Base-by-base conservation (phyloP, 2,329 filamentous ascomycete species). In the Xylaria sp. region DNA sequence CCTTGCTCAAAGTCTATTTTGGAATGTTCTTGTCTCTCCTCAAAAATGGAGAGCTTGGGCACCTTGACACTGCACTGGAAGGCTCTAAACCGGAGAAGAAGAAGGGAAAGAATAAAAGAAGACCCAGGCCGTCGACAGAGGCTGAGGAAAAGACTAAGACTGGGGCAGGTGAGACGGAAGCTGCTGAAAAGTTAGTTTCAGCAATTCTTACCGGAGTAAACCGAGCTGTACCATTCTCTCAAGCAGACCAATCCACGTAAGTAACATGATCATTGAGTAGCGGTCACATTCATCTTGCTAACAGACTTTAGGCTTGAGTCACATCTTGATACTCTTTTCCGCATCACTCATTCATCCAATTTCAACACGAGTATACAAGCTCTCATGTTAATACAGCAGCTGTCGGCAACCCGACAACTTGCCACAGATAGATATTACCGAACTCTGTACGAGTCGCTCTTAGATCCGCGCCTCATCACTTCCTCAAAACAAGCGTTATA, bases 351-450 rank as follows among this genome's bases (percentile, higher is more conserved):
- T 78, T 98, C 94, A 0, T 92, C 94, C 60, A 99, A 99, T 77
- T 98, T 99, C 84, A 99, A 98, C 79, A 99, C 95, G 0, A 95
- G 93, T 74, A 92, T 99, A 38, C 95, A 99, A 78, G 94, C 95
- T 35, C 85, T 99, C 67, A 90, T 97, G 79, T 82, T 99, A 50
- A 96, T 99, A 68, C 95, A 98, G 75, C 95, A 98, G 76, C 85
- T 99, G 28, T 92, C 93, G 0, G 83, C 88, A 1, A 87, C 89
- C 2, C 92, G 95, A 74, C 90, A 94, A 71, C 83, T 94, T 57
- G 89, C 90, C 4, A 89, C 90, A 12, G 95, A 99, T 72, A 87
- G 95, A 64, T 99, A 97, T 80, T 99, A 98, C 80, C 87, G 93
- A 53, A 97, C 94, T 9, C 82, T 99, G 2, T 99, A 99, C 77